Evolutionary conservation across 2,329 filamentous ascomycete genomes (phyloP).

Genomic region (Pseudocercospora ulei): DNA sequence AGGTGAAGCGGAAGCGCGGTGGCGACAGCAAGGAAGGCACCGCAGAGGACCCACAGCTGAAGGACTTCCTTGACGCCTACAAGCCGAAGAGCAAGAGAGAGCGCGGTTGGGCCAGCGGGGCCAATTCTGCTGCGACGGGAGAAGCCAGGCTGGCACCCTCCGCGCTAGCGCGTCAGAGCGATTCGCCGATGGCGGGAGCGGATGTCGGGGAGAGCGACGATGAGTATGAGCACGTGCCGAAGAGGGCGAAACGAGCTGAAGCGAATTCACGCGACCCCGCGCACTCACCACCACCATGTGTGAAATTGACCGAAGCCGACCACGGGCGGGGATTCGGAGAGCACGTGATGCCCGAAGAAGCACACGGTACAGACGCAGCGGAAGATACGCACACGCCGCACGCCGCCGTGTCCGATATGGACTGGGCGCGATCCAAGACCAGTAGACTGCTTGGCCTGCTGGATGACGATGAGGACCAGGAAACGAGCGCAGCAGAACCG

Average conservation of each 20-base stretch:
- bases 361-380: background rate
- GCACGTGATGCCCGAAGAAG: background rate
- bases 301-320: constrained; percentile 3
- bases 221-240: constrained; percentile 57
- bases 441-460: constrained; percentile 75
- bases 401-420: constrained; percentile 58
- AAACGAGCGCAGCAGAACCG: constrained; percentile 19
- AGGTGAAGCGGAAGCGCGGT: constrained; percentile 61
- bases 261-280: constrained; percentile 4
- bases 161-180: too few species aligned
- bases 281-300: background rate
- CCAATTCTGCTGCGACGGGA: too few species aligned
- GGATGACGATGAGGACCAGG: constrained; percentile 52
- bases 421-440: constrained; percentile 86
- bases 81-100: constrained; percentile 48
- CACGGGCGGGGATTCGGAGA: constrained; percentile 19
- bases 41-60: constrained; percentile 62
- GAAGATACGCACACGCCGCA: constrained; percentile 24
- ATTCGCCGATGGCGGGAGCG: constrained; percentile 23
- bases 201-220: constrained; percentile 52
- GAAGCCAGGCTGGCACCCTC: too few species aligned
- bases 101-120: constrained; percentile 38
- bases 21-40: constrained; percentile 36
- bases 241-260: constrained; percentile 36
- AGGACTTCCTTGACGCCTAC: constrained; percentile 80